Percentiles rank a stretch among this genome's conserved stretches.
These are phyloP conservation scores for Adiantum capillusveneris DNA, from an alignment of 75 land plant genomes.

Conservation along the genomic window DNA sequence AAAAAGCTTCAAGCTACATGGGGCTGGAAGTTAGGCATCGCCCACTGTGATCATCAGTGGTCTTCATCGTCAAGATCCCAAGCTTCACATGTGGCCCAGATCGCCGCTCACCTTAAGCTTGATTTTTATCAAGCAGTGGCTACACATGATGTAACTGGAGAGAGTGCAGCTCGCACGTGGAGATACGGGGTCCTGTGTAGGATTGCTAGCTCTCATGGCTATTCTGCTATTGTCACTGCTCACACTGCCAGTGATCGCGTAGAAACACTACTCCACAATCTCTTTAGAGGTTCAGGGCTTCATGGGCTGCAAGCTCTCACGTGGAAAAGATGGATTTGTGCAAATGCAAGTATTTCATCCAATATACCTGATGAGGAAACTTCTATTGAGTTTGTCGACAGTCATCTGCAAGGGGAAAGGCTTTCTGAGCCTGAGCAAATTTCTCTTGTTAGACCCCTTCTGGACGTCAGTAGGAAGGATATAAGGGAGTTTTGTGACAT, in stretches of 20 bases:
- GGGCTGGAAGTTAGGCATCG: constrained; percentile 22
- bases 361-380: background rate
- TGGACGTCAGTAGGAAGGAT: constrained; percentile 17
- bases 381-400: background rate
- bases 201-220: constrained; percentile 17
- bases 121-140: constrained; percentile 23
- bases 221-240: constrained; percentile 20
- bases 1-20: constrained; percentile 5
- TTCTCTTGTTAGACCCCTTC: constrained; percentile 18
- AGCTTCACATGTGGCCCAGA: constrained; percentile 22
- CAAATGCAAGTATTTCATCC: background rate
- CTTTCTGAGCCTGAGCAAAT: background rate
- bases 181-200: constrained; percentile 17
- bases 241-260: constrained; percentile 31
- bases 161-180: constrained; percentile 23
- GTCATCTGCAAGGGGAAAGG: background rate
- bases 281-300: constrained; percentile 23
- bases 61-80: constrained; percentile 14
- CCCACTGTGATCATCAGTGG: constrained; percentile 31
- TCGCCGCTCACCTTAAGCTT: constrained; percentile 12
- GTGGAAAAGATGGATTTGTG: constrained; percentile 9
- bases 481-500: constrained; percentile 13
- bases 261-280: constrained; percentile 26
- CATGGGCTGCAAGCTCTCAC: constrained; percentile 24
- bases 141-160: constrained; percentile 13